phyloP scores from a whole-genome alignment of 345 rosid species.

The Passiflora organensis region DNA sequence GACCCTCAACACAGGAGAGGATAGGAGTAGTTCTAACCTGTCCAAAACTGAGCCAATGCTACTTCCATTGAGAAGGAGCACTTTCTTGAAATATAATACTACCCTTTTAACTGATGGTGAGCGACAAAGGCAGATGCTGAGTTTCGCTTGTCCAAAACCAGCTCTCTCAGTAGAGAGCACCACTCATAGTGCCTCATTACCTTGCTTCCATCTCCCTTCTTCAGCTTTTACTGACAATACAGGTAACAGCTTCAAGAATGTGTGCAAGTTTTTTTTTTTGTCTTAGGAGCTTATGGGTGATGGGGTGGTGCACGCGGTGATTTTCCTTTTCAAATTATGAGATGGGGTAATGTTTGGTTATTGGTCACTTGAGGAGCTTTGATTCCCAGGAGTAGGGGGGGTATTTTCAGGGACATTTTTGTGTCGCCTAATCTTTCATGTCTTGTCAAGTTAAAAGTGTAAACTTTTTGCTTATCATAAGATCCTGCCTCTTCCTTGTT shows the following conservation, averaged over 20 bases:
- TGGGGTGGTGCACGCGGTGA: not conserved
- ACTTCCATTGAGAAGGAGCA: slow-evolving; percentile 25
- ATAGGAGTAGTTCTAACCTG: slow-evolving; percentile 49
- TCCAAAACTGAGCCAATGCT: slow-evolving; percentile 42
- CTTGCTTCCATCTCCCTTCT: slow-evolving; percentile 42
- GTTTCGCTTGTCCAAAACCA: slow-evolving; percentile 56
- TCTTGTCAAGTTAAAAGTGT: slow-evolving; percentile 32
- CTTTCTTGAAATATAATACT: slow-evolving; percentile 32
- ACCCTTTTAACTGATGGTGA: slow-evolving; percentile 36
- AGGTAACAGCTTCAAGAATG: slow-evolving; percentile 23
- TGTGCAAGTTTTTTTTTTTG: slow-evolving; percentile 10
- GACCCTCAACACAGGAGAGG: slow-evolving; percentile 26
- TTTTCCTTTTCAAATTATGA: not conserved
- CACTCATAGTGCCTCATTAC: slow-evolving; percentile 30
- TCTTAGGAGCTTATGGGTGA: not conserved
- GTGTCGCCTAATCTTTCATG: slow-evolving; percentile 13
- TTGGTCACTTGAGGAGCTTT: slow-evolving; percentile 5
- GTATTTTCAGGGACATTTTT: slow-evolving; percentile 30
- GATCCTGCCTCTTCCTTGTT: slow-evolving; percentile 17
- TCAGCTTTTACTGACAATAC: slow-evolving; percentile 33
- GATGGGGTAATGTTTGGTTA: slow-evolving; percentile 1
- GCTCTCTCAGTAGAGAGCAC: slow-evolving; percentile 14
- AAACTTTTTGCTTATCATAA: not conserved
- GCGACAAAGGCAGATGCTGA: slow-evolving; percentile 46
- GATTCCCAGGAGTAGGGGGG: slow-evolving; percentile 18